Evolutionary conservation across 306 rosid genomes (phyloP), one percentile per base, ranked within the genome.

Genomic region (Sophora flavescens): DNA sequence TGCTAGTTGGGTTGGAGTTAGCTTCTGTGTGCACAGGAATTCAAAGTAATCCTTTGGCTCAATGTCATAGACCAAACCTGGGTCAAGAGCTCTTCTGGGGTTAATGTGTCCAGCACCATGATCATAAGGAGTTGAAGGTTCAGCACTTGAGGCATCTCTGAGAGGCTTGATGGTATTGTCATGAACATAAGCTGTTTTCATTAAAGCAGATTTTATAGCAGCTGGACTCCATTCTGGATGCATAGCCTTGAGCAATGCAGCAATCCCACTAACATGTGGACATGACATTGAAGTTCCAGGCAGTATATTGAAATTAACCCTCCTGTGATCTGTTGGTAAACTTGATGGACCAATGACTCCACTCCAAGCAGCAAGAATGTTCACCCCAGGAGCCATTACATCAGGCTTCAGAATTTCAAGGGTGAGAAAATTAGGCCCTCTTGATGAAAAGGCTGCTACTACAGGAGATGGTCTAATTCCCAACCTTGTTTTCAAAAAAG

Each of bases 241-340:
- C 74, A 68, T 88, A 56, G 93, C 79, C 50, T 95, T 95, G 7
- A 95, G 81, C 82, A 87, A 52, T 2, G 99, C 99, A 4, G 97
- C 99, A 30, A 95, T 61, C 4, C 99, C 99, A 64, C 97, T 95
- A 6, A 95, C 97, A 83, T 95, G 99, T 4, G 99, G 99, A 68
- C 99, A 95, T 11, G 99, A 95, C 99, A 95, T 95, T 53, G 99
- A 95, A 42, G 99, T 95, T 61, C 97, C 99, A 0, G 99, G 92
- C 32, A 95, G 89, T 5, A 95, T 87, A 63, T 92, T 95, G 81
- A 95, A 95, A 82, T 89, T 85, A 12, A 92, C 97, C 12, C 89
- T 89, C 39, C 98, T 52, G 6, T 30, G 66, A 73, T 95, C 98
- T 0, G 91, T 83, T 5, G 90, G 72, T 61, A 92, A 84, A 45